phyloP scores from a whole-genome alignment of 2,329 filamentous ascomycete species.

The Tolypocladium ophioglossoides region DNA sequence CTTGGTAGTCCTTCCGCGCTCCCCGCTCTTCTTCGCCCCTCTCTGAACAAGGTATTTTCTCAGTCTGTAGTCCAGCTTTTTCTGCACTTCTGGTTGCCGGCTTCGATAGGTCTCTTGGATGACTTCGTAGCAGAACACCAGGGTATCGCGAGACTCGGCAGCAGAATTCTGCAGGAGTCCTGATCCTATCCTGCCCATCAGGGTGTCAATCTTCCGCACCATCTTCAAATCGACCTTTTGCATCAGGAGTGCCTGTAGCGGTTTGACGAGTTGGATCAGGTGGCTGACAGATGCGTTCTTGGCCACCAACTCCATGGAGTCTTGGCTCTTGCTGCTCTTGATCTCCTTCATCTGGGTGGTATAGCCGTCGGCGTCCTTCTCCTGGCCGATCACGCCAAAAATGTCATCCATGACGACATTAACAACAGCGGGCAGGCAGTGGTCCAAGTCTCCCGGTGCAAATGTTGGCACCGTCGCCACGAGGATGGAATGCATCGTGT shows the following conservation, averaged over 20 bases:
- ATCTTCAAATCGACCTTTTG: constrained; percentile 78
- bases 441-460: constrained; percentile 75
- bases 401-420: constrained; percentile 93
- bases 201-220: constrained; percentile 81
- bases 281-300: constrained; percentile 67
- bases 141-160: constrained; percentile 66
- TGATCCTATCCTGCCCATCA: constrained; percentile 71
- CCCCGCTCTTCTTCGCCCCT: constrained; percentile 62
- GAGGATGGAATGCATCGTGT: constrained; percentile 85
- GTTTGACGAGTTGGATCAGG: constrained; percentile 65
- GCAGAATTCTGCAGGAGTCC: constrained; percentile 76
- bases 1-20: constrained; percentile 61
- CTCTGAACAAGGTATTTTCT: constrained; percentile 74
- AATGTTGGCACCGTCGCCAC: constrained; percentile 64
- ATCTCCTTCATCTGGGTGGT: constrained; percentile 94
- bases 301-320: constrained; percentile 89
- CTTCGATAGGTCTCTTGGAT: constrained; percentile 76
- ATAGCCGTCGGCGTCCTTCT: constrained; percentile 96
- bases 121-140: constrained; percentile 94
- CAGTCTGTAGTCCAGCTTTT: constrained; percentile 50
- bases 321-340: constrained; percentile 95
- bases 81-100: constrained; percentile 37
- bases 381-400: constrained; percentile 83
- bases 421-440: constrained; percentile 70
- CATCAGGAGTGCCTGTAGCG: constrained; percentile 66